Conservation (phyloP, 2,329 filamentous ascomycete species). For the Xylaria sp. region DNA sequence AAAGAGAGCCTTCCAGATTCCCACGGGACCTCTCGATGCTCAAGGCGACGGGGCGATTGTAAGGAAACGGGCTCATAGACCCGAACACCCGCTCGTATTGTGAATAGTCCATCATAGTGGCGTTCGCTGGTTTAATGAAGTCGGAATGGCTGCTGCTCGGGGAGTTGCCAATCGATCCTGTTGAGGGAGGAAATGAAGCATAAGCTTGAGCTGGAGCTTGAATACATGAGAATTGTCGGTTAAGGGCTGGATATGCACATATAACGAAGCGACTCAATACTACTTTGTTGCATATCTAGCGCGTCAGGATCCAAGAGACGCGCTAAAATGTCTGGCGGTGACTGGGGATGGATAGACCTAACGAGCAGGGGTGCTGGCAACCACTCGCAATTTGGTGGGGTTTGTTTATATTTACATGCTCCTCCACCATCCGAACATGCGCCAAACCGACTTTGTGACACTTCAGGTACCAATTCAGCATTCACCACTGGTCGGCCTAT, state of each 20-base stretch:
- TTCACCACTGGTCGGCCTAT: constrained; percentile 10
- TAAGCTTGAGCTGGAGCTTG: not conserved
- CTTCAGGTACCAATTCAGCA: not conserved
- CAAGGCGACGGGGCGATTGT: constrained; percentile 69
- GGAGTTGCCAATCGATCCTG: constrained; percentile 5
- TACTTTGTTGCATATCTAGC: constrained; percentile 27
- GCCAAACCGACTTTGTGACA: constrained; percentile 8
- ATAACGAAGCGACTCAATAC: not conserved
- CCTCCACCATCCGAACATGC: constrained; percentile 20
- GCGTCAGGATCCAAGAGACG: constrained; percentile 14
- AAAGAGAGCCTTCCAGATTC: constrained; percentile 75
- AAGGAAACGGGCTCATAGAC: constrained; percentile 68
- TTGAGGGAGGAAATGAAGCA: constrained; percentile 7
- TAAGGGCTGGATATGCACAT: constrained; percentile 7
- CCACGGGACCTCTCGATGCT: constrained; percentile 75
- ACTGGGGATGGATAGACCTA: not conserved
- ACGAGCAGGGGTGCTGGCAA: constrained; percentile 25
- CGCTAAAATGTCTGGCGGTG: constrained; percentile 12
- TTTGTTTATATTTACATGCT: constrained; percentile 45
- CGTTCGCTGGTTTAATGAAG: not conserved
- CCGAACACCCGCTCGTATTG: constrained; percentile 77
- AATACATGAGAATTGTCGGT: too few species aligned
- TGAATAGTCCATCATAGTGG: constrained; percentile 70
- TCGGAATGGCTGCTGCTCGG: not conserved
- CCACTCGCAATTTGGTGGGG: constrained; percentile 34